Conservation (phyloP, 176 grass and related monocot genomes). For the Avena sativa region DNA sequence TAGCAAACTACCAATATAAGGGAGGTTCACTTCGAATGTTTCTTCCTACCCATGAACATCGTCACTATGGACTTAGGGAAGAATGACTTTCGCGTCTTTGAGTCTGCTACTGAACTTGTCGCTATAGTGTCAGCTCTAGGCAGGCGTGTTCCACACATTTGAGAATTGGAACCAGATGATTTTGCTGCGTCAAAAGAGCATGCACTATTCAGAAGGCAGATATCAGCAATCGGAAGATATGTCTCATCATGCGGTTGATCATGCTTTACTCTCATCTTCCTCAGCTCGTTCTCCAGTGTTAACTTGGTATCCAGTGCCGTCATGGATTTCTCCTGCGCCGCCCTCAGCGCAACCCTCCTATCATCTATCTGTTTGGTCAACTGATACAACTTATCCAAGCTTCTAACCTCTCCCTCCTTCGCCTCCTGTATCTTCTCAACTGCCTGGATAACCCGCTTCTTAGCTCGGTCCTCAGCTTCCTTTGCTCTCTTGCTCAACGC, state of each 20-base stretch:
- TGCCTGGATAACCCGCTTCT: conserved; percentile 57
- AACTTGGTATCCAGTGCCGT: conserved; percentile 52
- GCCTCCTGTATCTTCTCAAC: conserved; percentile 67
- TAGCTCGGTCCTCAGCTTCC: conserved; percentile 60
- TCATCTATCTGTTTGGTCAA: conserved; percentile 55
- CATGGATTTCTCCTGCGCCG: conserved; percentile 58
- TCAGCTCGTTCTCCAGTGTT: conserved; percentile 65
- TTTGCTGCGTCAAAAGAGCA: conserved; percentile 40
- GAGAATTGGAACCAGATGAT: conserved; percentile 20
- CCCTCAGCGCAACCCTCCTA: conserved; percentile 43
- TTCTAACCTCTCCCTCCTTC: conserved; percentile 70
- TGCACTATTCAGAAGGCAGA: conserved; percentile 13
- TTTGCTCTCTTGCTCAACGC: conserved; percentile 57
- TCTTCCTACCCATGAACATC: conserved; percentile 70
- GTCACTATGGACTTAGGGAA: conserved; percentile 59
- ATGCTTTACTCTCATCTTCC: conserved; percentile 56
- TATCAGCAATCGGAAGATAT: conserved; percentile 7
- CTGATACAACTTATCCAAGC: conserved; percentile 51
- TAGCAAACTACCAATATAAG: background rate
- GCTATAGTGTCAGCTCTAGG: conserved; percentile 43
- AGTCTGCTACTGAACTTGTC: conserved; percentile 22
- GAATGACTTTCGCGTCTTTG: conserved; percentile 49
- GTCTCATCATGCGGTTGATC: conserved; percentile 43
- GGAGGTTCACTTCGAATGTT: conserved; percentile 48
- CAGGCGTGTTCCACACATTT: conserved; percentile 13